Conservation (phyloP, 2,329 filamentous ascomycete species). For the Ceratocystis albifundus region DNA sequence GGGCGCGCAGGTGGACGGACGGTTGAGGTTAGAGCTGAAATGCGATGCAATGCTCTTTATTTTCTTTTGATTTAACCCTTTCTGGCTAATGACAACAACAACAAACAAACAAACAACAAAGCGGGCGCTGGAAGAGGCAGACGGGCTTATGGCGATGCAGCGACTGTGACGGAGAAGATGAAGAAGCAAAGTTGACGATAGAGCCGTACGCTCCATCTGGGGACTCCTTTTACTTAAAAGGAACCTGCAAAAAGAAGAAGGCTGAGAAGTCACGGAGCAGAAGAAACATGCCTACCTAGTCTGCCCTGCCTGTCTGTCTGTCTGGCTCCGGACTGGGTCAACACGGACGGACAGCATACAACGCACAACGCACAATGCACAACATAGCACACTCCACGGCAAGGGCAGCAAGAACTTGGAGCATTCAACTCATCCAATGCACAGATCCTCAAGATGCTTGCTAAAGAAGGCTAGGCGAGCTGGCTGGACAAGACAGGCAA, state of each 20-base stretch:
- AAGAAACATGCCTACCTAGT: not conserved
- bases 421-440: not conserved
- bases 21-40: not conserved
- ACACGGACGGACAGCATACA: too few species aligned
- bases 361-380: not conserved
- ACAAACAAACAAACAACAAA: too few species aligned
- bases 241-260: not conserved
- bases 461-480: not conserved
- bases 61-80: not conserved
- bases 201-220: too few species aligned
- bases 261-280: not conserved
- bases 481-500: not conserved
- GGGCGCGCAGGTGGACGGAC: not conserved
- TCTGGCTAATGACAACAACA: constrained; percentile 1
- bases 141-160: not conserved
- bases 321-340: too few species aligned
- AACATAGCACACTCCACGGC: not conserved
- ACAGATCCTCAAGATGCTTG: constrained; percentile 2
- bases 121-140: not conserved
- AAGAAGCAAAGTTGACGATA: too few species aligned
- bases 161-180: too few species aligned
- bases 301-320: not conserved
- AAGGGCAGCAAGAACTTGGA: not conserved
- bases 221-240: constrained; percentile 5
- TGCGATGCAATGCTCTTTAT: not conserved